These are phyloP conservation scores for Lasiosphaeria hispida DNA, from an alignment of 495 filamentous ascomycete species.

Conservation along the genomic window DNA sequence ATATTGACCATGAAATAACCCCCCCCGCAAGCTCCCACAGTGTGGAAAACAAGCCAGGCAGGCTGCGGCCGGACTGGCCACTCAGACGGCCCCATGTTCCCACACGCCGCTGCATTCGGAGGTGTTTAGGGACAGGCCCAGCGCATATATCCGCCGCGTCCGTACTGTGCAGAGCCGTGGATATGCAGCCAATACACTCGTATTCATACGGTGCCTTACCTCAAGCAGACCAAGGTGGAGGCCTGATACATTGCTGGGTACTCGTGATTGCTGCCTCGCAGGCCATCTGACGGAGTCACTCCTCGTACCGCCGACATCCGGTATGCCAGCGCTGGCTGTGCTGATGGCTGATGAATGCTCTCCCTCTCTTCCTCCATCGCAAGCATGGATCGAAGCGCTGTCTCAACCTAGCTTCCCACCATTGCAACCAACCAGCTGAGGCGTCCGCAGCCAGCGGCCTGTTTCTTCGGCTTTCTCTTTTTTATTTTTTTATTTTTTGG, in stretches of 20 bases:
- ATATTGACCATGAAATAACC: background rate
- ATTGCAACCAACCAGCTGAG: background rate
- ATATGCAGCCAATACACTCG: background rate
- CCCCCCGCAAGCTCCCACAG: background rate
- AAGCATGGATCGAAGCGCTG: background rate
- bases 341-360: background rate
- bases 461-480: background rate
- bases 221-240: background rate
- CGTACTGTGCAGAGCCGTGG: conserved; percentile 3
- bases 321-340: background rate
- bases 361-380: background rate
- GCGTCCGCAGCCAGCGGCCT: conserved; percentile 5
- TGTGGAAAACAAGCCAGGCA: conserved; percentile 2
- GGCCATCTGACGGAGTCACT: no score
- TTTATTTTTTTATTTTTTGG: conserved; percentile 5
- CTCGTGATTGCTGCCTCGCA: no score
- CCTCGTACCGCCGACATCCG: background rate
- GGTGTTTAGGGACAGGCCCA: conserved; percentile 1
- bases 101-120: conserved; percentile 21
- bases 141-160: conserved; percentile 10
- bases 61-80: conserved; percentile 10
- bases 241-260: no score
- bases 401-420: conserved; percentile 2
- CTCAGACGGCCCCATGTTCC: conserved; percentile 7
- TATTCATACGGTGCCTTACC: background rate